A percentile compares a stretch with the other conserved stretches of the same genome.
These are phyloP conservation scores for Ceratocystis variospora DNA, from an alignment of 2,329 filamentous ascomycete genomes.

Conservation along the genomic window DNA sequence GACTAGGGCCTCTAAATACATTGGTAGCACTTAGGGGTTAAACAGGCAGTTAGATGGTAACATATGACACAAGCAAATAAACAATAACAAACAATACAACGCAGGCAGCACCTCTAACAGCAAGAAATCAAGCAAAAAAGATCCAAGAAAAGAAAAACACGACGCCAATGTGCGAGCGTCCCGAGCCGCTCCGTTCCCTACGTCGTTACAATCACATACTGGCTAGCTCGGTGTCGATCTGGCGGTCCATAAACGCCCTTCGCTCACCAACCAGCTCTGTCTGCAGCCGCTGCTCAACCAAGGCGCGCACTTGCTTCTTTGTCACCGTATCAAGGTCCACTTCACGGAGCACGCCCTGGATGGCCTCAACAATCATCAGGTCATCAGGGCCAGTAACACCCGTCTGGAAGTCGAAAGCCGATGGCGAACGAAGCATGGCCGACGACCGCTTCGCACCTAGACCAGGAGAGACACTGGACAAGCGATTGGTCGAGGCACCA, in stretches of 20 bases:
- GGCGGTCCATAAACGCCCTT: conserved; percentile 75
- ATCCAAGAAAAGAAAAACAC: conserved; percentile 12
- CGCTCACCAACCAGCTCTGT: conserved; percentile 77
- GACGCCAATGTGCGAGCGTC: not conserved
- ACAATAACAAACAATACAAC: not conserved
- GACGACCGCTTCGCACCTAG: conserved; percentile 27
- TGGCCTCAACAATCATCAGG: conserved; percentile 65
- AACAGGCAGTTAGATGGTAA: not conserved
- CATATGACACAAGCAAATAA: not conserved
- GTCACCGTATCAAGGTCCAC: conserved; percentile 95
- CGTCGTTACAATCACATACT: conserved; percentile 51
- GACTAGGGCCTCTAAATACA: no score
- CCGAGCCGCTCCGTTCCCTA: not conserved
- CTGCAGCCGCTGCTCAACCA: conserved; percentile 87
- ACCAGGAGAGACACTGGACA: conserved; percentile 35
- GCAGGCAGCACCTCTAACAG: conserved; percentile 7
- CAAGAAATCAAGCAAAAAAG: conserved; percentile 8
- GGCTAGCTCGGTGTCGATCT: conserved; percentile 86
- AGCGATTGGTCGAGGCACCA: conserved; percentile 35
- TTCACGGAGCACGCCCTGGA: conserved; percentile 67
- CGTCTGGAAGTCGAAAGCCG: conserved; percentile 48
- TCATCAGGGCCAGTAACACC: conserved; percentile 56
- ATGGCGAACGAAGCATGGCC: conserved; percentile 36
- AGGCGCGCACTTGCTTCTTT: conserved; percentile 86
- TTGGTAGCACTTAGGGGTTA: not conserved